A percentile compares a stretch with the other conserved stretches of the same genome.
phyloP scores from a whole-genome alignment of 2,329 filamentous ascomycete genomes.

The Pseudophaeomoniella oleicola region DNA sequence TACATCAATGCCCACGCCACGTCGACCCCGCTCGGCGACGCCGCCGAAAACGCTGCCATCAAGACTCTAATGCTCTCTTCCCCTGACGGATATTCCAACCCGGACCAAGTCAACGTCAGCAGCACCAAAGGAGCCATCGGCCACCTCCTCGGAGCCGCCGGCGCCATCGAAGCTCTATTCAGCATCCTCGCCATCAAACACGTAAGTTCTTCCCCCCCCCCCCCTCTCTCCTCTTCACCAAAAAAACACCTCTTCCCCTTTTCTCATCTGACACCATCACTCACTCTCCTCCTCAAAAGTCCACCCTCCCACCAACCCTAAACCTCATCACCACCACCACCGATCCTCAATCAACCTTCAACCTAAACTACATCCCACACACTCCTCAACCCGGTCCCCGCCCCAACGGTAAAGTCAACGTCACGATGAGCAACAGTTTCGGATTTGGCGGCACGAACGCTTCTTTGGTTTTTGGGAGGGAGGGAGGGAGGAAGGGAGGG shows the following conservation, averaged over 20 bases:
- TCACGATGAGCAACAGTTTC: constrained; percentile 87
- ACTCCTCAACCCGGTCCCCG: constrained; percentile 40
- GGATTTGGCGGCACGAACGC: constrained; percentile 97
- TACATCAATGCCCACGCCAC: constrained; percentile 97
- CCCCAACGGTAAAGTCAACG: constrained; percentile 45
- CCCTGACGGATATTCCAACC: constrained; percentile 46
- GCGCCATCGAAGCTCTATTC: constrained; percentile 80
- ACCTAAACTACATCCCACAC: constrained; percentile 75
- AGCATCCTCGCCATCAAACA: constrained; percentile 64
- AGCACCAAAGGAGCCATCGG: constrained; percentile 90
- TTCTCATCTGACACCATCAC: no score
- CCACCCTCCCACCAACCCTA: constrained; percentile 68
- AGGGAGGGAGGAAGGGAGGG: no score
- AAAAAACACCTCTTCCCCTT: constrained; percentile 7
- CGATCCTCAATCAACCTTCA: constrained; percentile 49
- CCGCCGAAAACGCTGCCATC: constrained; percentile 76
- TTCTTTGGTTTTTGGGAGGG: constrained; percentile 55
- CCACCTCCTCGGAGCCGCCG: constrained; percentile 81
- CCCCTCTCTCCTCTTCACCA: not conserved
- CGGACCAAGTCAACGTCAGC: constrained; percentile 62
- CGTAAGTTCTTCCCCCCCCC: constrained; percentile 35
- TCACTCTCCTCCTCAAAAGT: constrained; percentile 35
- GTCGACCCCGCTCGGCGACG: constrained; percentile 70
- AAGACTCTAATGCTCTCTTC: constrained; percentile 50
- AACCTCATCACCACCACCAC: no score